Conservation (phyloP, 1,284 basidiomycete genomes). For the Singerocomus rubriflavus region DNA sequence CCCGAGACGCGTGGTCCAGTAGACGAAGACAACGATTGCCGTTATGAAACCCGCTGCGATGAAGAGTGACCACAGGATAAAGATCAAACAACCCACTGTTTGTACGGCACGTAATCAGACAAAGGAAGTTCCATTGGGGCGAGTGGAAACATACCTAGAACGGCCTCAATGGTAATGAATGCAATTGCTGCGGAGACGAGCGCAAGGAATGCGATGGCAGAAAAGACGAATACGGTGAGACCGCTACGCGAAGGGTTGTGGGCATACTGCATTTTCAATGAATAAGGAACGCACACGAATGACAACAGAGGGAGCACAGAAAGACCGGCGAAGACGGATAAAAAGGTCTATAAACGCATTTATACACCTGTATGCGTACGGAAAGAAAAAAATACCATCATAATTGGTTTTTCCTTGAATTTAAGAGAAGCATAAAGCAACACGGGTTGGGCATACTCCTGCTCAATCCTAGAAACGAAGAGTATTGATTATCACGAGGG, state of each 20-base stretch:
- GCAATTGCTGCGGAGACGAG: constrained; percentile 20
- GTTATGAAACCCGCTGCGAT: constrained; percentile 30
- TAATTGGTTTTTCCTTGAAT: constrained; percentile 26
- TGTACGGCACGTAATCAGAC: constrained; percentile 2
- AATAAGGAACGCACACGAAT: constrained; percentile 31
- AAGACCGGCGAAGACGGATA: constrained; percentile 31
- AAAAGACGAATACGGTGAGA: constrained; percentile 33
- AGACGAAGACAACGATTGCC: constrained; percentile 25
- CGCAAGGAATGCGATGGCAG: constrained; percentile 30
- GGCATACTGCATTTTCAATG: not conserved
- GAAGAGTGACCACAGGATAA: constrained; percentile 26
- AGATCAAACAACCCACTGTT: constrained; percentile 23
- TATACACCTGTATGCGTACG: not conserved
- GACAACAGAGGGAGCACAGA: constrained; percentile 34
- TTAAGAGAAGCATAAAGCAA: constrained; percentile 14
- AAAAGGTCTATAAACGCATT: constrained; percentile 30
- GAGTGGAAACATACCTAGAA: constrained; percentile 22
- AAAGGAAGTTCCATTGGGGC: not conserved
- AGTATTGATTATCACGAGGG: not conserved
- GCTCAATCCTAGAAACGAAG: constrained; percentile 25
- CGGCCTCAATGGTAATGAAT: constrained; percentile 21
- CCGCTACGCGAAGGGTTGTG: constrained; percentile 19
- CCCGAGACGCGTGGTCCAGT: constrained; percentile 35
- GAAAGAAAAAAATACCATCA: constrained; percentile 19
- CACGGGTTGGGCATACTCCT: constrained; percentile 30